Conservation (phyloP, 208 protist genomes). For the Trypanosoma melophagium region DNA sequence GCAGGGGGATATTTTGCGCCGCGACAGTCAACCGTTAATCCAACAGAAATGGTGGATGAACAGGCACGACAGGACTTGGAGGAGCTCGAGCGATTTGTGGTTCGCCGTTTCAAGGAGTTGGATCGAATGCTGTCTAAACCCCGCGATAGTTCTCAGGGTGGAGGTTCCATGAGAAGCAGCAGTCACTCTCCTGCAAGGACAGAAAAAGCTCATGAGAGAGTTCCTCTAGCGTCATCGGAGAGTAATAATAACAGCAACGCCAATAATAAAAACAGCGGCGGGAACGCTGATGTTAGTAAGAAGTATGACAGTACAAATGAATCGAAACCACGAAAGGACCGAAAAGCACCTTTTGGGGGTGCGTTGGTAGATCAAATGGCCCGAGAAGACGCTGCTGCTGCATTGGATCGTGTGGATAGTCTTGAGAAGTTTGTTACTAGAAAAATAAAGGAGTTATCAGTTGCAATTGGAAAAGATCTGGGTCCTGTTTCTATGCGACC, state of each 20-base stretch:
- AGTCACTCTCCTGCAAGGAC: not conserved
- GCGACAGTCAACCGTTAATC: conserved; percentile 2
- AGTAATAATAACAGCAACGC: not conserved
- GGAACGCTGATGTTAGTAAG: not conserved
- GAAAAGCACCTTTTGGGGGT: not conserved
- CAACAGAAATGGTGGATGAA: conserved; percentile 37
- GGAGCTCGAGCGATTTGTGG: conserved; percentile 71
- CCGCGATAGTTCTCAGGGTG: not conserved
- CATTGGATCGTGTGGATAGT: conserved; percentile 65
- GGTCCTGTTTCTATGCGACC: conserved; percentile 16
- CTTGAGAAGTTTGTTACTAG: conserved; percentile 61
- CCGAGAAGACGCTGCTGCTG: conserved; percentile 69
- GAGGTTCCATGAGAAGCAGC: conserved; percentile 1
- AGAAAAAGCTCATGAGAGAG: not conserved
- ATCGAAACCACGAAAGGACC: not conserved
- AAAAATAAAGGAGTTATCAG: conserved; percentile 66
- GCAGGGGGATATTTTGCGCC: not conserved
- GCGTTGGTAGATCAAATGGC: conserved; percentile 59
- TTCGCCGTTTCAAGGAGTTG: conserved; percentile 61
- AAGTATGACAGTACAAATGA: not conserved
- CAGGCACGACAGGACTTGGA: conserved; percentile 72
- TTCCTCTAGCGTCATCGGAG: not conserved
- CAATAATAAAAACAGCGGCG: not conserved
- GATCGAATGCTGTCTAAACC: conserved; percentile 24
- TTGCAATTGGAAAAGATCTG: conserved; percentile 43